Percentiles rank a stretch among this genome's conserved stretches.
These are phyloP conservation scores for Phytophthora meadii DNA, from an alignment of 352 stramenopile species.

Conservation along the genomic window DNA sequence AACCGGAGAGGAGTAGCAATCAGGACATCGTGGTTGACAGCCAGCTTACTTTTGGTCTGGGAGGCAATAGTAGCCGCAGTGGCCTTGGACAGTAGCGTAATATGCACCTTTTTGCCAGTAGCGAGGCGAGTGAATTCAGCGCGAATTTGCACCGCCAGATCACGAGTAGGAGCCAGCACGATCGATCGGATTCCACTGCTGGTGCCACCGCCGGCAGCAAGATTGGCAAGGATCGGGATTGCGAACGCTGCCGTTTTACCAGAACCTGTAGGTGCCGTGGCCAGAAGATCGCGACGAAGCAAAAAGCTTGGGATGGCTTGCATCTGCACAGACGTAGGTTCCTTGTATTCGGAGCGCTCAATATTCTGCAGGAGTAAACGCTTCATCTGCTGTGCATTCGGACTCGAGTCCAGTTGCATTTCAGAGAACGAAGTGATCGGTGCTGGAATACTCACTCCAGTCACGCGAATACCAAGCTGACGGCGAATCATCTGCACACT, in stretches of 20 bases:
- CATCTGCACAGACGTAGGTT: constrained; percentile 99
- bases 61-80: constrained; percentile 83
- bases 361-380: constrained; percentile 82
- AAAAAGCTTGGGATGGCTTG: constrained; percentile 93
- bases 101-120: constrained; percentile 87
- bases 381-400: constrained; percentile 70
- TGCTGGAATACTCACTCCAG: constrained; percentile 64
- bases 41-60: constrained; percentile 83
- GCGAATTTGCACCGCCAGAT: constrained; percentile 98
- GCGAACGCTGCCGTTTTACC: constrained; percentile 99
- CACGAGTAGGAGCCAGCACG: constrained; percentile 96
- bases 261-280: constrained; percentile 95
- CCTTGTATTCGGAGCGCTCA: constrained; percentile 94
- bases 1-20: constrained; percentile 97
- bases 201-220: constrained; percentile 38
- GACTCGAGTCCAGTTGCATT: constrained; percentile 61
- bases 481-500: constrained; percentile 69
- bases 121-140: constrained; percentile 94
- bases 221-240: constrained; percentile 92
- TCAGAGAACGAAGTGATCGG: constrained; percentile 79
- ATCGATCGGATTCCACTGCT: constrained; percentile 89
- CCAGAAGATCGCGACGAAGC: constrained; percentile 94
- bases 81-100: constrained; percentile 93
- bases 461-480: constrained; percentile 84
- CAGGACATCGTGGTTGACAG: constrained; percentile 93